phyloP scores from a whole-genome alignment of 176 grass and related monocot species.

The Aegilops sharonensis region DNA sequence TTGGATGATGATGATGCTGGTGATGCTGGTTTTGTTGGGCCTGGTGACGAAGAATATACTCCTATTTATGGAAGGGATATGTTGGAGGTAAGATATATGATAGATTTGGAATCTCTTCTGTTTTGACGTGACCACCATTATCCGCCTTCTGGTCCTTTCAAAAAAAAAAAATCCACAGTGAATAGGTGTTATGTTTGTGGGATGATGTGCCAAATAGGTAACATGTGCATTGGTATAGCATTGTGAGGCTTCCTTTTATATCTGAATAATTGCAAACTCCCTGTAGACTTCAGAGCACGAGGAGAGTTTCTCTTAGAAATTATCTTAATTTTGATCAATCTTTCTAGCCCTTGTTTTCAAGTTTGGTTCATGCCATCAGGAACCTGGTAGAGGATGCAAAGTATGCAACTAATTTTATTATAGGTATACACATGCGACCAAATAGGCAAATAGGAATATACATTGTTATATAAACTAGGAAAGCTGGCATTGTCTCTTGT shows the following conservation, averaged over 20 bases:
- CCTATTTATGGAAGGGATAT: slow-evolving; percentile 34
- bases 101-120: not conserved
- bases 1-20: slow-evolving; percentile 49
- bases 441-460: slow-evolving; percentile 13
- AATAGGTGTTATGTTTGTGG: not conserved
- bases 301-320: not conserved
- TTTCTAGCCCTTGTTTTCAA: not conserved
- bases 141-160: not conserved
- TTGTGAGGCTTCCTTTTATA: not conserved
- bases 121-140: not conserved
- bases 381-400: not conserved
- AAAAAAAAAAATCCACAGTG: not conserved
- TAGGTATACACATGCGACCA: not conserved
- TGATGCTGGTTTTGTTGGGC: slow-evolving; percentile 26
- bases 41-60: slow-evolving; percentile 32
- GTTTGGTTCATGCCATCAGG: slow-evolving; percentile 4
- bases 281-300: not conserved
- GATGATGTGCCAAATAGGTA: not conserved
- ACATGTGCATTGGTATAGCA: slow-evolving; percentile 2
- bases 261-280: not conserved
- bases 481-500: not conserved
- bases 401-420: not conserved
- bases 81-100: slow-evolving; percentile 40
- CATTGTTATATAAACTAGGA: not conserved
- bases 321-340: not conserved